Base-by-base conservation (phyloP, 305 asterid genomes). In the Solanum hybrid region DNA sequence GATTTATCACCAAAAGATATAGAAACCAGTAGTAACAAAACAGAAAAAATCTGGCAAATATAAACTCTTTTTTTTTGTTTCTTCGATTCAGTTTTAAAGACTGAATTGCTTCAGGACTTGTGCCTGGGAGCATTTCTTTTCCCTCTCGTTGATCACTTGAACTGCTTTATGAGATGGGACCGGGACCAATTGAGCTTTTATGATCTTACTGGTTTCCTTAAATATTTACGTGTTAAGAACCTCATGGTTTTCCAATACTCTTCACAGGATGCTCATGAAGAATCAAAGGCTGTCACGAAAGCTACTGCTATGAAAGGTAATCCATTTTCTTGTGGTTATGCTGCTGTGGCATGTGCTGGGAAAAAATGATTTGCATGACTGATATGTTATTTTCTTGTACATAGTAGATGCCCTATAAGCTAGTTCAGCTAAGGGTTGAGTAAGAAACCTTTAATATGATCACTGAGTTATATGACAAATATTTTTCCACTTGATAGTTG, bases 301-400 rank as follows among this genome's bases (percentile, higher is more conserved):
- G 94, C 95, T 92, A 69, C 94, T 83, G 90, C 93, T 40, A 92
- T 94, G 94, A 94, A 94, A 94, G 94, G 95, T 94, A 92, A 74
- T 74, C 77, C 74, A 57, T 83, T 76, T n/a, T 85, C 69, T 24
- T 81, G 67, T 33, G 18, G 67, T 81, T 39, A 39, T 81, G 29
- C 29, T 81, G 57, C 16, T 26, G 29, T 39, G 29, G 35, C 86
- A 81, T 39, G 86, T 81, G 67, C 29, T 81, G 31, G 33, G 5
- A 64, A 64, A 64, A 82, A 42, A 2, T 82, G 39, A 82, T 82
- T 82, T 82, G 71, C 87, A 42, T 82, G 16, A 40, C 57, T 82
- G 73, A 22, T 64, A 42, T 42, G 28, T 13, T 9, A 42, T 42
- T 40, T 35, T 42, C 87, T 64, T 8, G 73, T 22, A 64, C 26